Conservation (phyloP, 139 green algal species). For the Spirogloea muscicola region DNA sequence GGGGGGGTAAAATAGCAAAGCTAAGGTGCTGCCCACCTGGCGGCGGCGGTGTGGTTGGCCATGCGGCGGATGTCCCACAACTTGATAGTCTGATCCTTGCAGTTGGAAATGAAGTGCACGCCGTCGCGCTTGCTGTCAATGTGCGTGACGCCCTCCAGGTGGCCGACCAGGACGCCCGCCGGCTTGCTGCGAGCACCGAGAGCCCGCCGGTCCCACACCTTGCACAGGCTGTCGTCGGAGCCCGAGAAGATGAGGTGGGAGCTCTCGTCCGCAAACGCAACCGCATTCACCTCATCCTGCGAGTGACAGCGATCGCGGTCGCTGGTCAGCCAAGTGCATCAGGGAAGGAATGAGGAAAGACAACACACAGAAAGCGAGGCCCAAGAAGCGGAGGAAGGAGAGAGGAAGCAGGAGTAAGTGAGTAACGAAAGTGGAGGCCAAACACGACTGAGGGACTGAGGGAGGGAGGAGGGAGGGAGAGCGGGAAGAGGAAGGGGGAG, state of each 20-base stretch:
- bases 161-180: conserved; percentile 76
- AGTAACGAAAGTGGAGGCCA: background rate
- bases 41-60: conserved; percentile 1
- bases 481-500: no score
- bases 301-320: background rate
- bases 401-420: background rate
- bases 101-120: conserved; percentile 79
- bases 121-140: conserved; percentile 67
- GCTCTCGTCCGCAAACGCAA: conserved; percentile 65
- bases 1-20: no score
- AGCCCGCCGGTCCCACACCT: conserved; percentile 77
- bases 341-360: no score
- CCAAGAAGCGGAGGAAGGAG: background rate
- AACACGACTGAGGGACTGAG: no score
- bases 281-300: conserved; percentile 89
- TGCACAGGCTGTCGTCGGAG: conserved; percentile 78
- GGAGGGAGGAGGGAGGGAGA: no score
- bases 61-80: conserved; percentile 84
- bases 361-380: no score
- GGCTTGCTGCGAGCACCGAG: conserved; percentile 46
- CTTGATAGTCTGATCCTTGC: conserved; percentile 92
- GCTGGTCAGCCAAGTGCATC: no score
- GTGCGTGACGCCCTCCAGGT: conserved; percentile 89
- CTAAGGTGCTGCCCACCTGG: no score
- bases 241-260: conserved; percentile 75